These are phyloP conservation scores for Fagopyrum homotropicum DNA, from an alignment of 148 eudicot species.

Conservation along the genomic window DNA sequence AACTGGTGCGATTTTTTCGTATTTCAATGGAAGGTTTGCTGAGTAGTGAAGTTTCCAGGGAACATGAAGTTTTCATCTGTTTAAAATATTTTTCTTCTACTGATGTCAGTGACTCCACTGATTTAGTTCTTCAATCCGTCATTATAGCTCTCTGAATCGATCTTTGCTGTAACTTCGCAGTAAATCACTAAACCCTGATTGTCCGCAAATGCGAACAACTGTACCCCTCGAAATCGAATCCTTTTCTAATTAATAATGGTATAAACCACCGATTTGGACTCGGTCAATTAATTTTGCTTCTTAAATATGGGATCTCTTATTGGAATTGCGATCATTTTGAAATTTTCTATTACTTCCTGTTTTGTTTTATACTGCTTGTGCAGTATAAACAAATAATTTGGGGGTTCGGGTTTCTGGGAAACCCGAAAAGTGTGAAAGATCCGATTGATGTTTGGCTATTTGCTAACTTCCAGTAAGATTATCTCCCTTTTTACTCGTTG, in stretches of 20 bases:
- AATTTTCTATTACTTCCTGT: not conserved
- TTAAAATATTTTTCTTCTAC: not conserved
- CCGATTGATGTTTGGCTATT: not conserved
- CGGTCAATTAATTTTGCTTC: not conserved
- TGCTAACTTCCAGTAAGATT: not conserved
- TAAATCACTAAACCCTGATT: not conserved
- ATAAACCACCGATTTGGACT: slow-evolving; percentile 1
- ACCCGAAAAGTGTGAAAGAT: not conserved
- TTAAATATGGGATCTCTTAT: not conserved
- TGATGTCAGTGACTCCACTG: not conserved
- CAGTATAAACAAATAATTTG: slow-evolving; percentile 2
- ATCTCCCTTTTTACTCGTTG: not conserved
- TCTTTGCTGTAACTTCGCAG: not conserved
- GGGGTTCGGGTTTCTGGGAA: not conserved
- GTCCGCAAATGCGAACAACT: slow-evolving; percentile 2
- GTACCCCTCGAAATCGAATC: not conserved
- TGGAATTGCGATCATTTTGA: not conserved
- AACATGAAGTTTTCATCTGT: not conserved
- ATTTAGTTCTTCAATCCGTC: slow-evolving; percentile 7
- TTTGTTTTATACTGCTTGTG: not conserved
- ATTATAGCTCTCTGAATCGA: slow-evolving; percentile 7
- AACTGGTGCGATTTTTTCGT: not conserved
- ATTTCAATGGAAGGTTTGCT: slow-evolving; percentile 1
- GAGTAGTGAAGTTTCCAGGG: not conserved
- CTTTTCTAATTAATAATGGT: not conserved